phyloP scores from a whole-genome alignment of 805 yeast species.

The Saccharomycopsis javanensis region DNA sequence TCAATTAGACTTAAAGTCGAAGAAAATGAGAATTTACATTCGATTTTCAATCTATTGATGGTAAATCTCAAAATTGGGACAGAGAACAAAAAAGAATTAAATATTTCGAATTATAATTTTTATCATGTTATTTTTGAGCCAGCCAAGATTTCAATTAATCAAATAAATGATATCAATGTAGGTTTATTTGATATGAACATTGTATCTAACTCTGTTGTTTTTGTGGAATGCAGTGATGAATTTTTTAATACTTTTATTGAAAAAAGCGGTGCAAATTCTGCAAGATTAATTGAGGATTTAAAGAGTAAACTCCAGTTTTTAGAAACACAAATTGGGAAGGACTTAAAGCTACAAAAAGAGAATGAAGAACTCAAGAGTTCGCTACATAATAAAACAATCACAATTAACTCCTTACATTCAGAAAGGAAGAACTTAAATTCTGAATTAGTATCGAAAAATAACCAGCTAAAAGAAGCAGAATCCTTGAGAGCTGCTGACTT shows the following conservation, averaged over 20 bases:
- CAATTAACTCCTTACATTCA: constrained; percentile 9
- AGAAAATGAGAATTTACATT: background rate
- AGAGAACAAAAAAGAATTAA: background rate
- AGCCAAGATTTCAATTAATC: background rate
- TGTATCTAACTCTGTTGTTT: background rate
- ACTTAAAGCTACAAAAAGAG: background rate
- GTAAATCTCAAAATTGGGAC: background rate
- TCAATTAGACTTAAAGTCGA: constrained; percentile 12
- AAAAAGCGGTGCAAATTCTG: background rate
- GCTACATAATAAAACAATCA: background rate
- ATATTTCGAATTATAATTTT: background rate
- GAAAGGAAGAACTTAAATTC: constrained; percentile 9
- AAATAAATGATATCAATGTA: background rate
- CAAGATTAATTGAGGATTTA: background rate
- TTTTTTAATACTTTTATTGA: background rate
- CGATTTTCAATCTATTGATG: background rate
- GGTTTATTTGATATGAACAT: background rate
- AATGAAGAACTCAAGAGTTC: background rate
- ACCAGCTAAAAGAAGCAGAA: background rate
- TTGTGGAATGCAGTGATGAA: constrained; percentile 7
- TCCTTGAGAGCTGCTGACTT: background rate
- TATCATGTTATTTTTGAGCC: background rate
- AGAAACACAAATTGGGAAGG: background rate
- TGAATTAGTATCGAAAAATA: constrained; percentile 1
- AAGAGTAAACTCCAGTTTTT: background rate